Base-by-base conservation (phyloP, 208 protist genomes). In the Acanthamoeba sp. region DNA sequence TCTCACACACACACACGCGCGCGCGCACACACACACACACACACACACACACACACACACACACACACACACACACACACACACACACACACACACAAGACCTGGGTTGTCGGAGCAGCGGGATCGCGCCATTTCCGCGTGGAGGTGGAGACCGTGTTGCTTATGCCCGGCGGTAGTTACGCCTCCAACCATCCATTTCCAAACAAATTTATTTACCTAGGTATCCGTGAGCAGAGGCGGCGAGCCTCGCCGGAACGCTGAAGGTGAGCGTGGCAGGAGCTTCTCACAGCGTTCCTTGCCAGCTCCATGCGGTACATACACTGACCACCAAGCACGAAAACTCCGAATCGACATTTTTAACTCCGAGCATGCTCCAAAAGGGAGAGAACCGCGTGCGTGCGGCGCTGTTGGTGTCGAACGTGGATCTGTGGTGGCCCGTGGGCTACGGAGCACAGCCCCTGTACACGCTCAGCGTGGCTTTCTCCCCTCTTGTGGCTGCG, bases 371-470 rank as follows among this genome's bases (percentile, higher is more conserved):
- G 52, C 36, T 48, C 48, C 48, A 9, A 52, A 9, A 76, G 52
- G 87, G 59, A 7, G 59, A 52, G 57, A 48, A 45, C 24, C 59
- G 45, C 7, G 45, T 52, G 55, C 27, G 48, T 5, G 36, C 55
- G 0, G 24, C 32, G 29, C 1, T 76, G 0, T 36, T 18, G 87
- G 52, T 57, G 9, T 48, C 71, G 22, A 48, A 80, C 71, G 71
- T 80, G 40, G 36, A 80, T 4, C 71, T 80, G 38, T 95, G 94
- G 94, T 95, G 84, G 82, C 94, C 94, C 62, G 73, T 87, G 22
- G 94, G 94, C 5, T 92, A 87, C 6, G 94, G 94, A 2, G 9
- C 85, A 5, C 94, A 92, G 62, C 50, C 66, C 29, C 29, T 95
- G 38, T 95, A 95, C 50, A 20, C 45, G 18, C 22, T 95, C 0